Percentiles rank a stretch among this genome's conserved stretches.
Evolutionary conservation across 2,329 filamentous ascomycete genomes (phyloP).

Genomic region (Nectriaceae sp.): DNA sequence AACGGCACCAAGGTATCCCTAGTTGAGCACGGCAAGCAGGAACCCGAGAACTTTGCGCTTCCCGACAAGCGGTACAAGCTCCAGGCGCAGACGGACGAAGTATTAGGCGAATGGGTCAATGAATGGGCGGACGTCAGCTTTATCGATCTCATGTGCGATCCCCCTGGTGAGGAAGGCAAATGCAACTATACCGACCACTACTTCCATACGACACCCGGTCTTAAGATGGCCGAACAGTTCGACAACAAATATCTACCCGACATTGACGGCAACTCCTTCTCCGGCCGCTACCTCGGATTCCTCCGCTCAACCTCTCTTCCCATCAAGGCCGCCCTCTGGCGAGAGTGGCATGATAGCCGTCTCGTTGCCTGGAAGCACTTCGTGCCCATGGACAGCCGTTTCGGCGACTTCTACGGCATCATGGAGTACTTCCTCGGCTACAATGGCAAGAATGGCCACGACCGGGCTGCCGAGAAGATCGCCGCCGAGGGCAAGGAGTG

Average conservation of each 20-base stretch:
- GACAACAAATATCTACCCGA: conserved; percentile 71
- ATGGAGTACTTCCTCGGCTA: conserved; percentile 75
- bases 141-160: conserved; percentile 55
- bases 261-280: conserved; percentile 75
- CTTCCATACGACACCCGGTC: conserved; percentile 41
- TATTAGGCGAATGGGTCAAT: conserved; percentile 52
- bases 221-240: conserved; percentile 56
- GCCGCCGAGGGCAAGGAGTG: conserved; percentile 66
- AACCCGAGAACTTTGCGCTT: conserved; percentile 55
- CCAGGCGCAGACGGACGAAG: conserved; percentile 43
- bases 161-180: conserved; percentile 34
- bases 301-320: conserved; percentile 69
- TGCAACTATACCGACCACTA: conserved; percentile 53
- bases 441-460: conserved; percentile 46
- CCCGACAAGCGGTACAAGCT: conserved; percentile 49
- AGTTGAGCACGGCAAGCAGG: conserved; percentile 46
- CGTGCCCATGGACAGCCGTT: conserved; percentile 76
- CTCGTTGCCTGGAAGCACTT: conserved; percentile 80
- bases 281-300: conserved; percentile 69
- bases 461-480: conserved; percentile 63
- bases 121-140: conserved; percentile 54
- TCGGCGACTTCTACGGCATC: conserved; percentile 70
- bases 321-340: conserved; percentile 77
- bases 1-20: conserved; percentile 61
- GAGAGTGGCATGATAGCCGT: conserved; percentile 78